These are phyloP conservation scores for Madurella fahalii DNA, from an alignment of 2,329 filamentous ascomycete species.

Conservation along the genomic window DNA sequence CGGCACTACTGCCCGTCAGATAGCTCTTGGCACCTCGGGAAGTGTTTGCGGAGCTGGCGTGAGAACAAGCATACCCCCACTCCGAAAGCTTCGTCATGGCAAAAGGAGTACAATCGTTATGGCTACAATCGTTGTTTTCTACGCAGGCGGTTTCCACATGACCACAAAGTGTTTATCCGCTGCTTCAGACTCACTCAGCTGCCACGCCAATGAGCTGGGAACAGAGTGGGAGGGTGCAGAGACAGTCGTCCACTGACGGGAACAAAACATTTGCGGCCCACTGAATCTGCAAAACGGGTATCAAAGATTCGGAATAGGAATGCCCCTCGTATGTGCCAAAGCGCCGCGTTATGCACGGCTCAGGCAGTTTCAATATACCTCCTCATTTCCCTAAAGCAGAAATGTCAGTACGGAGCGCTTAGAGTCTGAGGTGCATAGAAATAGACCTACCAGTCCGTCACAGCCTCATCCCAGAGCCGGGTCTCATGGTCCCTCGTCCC, in stretches of 20 bases:
- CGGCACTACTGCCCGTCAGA: not conserved
- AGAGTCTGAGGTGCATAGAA: not conserved
- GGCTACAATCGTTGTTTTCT: no score
- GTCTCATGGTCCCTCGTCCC: slow-evolving; percentile 92
- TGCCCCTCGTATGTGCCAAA: not conserved
- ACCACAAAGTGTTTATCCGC: not conserved
- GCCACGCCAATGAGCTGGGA: not conserved
- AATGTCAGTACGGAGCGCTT: slow-evolving; percentile 15
- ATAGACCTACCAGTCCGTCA: slow-evolving; percentile 83
- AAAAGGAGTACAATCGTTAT: no score
- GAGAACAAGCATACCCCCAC: not conserved
- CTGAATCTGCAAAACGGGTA: no score
- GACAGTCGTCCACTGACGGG: no score
- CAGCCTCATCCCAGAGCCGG: slow-evolving; percentile 87
- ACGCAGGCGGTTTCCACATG: no score
- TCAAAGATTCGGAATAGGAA: not conserved
- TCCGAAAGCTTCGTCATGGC: not conserved
- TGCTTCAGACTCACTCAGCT: not conserved
- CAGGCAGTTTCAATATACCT: slow-evolving; percentile 75
- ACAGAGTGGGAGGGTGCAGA: not conserved
- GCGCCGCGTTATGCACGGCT: not conserved
- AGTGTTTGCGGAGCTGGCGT: not conserved
- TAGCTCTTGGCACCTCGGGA: not conserved
- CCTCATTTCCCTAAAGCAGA: slow-evolving; percentile 60
- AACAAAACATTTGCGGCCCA: no score